Evolutionary conservation across 2,329 filamentous ascomycete species (phyloP).

Genomic region (Pleoardoris graminearum): DNA sequence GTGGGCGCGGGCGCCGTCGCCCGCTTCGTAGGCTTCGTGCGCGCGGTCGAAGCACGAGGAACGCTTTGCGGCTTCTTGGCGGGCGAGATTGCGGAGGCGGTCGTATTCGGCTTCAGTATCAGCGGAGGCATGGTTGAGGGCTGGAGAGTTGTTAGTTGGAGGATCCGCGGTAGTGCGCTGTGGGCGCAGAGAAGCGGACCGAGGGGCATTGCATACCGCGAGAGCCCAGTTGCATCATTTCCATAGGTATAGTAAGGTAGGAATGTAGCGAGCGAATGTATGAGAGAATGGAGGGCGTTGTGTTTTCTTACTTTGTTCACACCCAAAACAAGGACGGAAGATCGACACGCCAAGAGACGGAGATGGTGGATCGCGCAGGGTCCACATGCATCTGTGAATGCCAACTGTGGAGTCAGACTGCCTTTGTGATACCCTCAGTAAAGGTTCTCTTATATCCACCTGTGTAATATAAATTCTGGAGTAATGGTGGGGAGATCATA

Average conservation of each 20-base stretch:
- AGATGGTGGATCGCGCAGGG: conserved; percentile 26
- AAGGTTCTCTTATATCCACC: no score
- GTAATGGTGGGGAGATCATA: no score
- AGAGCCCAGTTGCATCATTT: conserved; percentile 43
- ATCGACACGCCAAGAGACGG: conserved; percentile 27
- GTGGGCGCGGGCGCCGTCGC: conserved; percentile 84
- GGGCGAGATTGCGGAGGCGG: conserved; percentile 80
- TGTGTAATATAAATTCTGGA: no score
- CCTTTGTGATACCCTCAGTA: no score
- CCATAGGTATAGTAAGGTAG: conserved; percentile 34
- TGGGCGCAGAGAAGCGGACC: neutral
- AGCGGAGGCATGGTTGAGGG: conserved; percentile 40
- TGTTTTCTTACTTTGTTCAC: conserved; percentile 15
- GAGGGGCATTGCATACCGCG: conserved; percentile 28
- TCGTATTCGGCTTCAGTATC: conserved; percentile 82
- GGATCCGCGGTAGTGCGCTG: neutral
- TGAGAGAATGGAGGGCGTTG: conserved; percentile 1
- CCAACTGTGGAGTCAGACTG: no score
- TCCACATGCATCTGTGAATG: conserved; percentile 16
- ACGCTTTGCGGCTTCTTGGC: conserved; percentile 78
- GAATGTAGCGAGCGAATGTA: conserved; percentile 8
- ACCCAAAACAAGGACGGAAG: conserved; percentile 4
- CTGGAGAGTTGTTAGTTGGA: conserved; percentile 19
- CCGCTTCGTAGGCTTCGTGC: conserved; percentile 77
- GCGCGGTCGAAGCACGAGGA: conserved; percentile 70